Evolutionary conservation across 2,329 filamentous ascomycete genomes (phyloP).

Genomic region (Colletotrichum eremochloae): DNA sequence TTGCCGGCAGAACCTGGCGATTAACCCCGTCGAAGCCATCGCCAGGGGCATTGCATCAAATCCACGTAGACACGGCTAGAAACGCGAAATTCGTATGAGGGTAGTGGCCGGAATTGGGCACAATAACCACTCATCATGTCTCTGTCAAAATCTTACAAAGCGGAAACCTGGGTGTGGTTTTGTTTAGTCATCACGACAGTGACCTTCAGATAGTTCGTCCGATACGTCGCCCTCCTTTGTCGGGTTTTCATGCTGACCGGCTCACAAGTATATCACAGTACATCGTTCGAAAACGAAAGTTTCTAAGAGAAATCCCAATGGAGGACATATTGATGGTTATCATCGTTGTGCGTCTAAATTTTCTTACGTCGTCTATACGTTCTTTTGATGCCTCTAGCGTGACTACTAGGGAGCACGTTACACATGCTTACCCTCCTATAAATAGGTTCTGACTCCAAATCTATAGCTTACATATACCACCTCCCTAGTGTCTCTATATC

Average conservation of each 20-base stretch:
- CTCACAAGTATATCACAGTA: not conserved
- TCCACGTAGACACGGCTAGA: not conserved
- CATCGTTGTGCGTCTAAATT: not conserved
- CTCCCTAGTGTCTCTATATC: not conserved
- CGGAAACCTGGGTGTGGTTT: not conserved
- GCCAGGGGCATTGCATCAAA: not conserved
- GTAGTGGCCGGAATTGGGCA: not conserved
- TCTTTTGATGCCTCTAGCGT: not conserved
- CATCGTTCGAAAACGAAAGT: not conserved
- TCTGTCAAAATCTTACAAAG: not conserved
- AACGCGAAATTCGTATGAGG: no score
- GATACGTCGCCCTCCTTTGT: not conserved
- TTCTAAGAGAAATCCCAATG: not conserved
- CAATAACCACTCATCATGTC: not conserved
- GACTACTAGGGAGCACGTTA: not conserved
- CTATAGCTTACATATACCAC: not conserved
- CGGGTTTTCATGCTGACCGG: not conserved
- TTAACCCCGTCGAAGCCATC: not conserved
- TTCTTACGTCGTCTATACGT: not conserved
- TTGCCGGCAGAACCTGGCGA: not conserved
- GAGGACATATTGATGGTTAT: not conserved
- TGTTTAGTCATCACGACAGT: not conserved
- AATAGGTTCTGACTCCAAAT: not conserved
- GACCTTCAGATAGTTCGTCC: not conserved
- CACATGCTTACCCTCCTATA: rapidly evolving